Base-by-base conservation (phyloP, 2,329 filamentous ascomycete species). In the Xylaria sp. region DNA sequence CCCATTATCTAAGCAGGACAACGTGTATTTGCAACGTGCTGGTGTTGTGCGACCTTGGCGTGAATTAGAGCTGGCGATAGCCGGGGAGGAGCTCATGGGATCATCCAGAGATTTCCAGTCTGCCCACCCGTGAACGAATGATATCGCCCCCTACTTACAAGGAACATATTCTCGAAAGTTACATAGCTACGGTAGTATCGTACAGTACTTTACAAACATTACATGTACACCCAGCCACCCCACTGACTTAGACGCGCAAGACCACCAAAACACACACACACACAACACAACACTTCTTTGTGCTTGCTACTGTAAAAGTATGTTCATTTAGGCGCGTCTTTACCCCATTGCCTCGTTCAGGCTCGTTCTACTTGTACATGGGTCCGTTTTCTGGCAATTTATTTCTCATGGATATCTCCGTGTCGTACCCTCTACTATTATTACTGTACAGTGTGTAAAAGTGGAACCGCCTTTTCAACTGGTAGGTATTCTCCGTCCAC, bases 61-160 rank as follows among this genome's bases (percentile, higher is more conserved):
- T 55, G 60, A 64, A 57, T 58, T 46, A 55, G 41, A 61, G 64
- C 59, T 67, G 43, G 59, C 45, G 32, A 65, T 28, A 61, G 32
- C 59, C 46, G 48, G 60, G 60, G 60, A 46, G 39, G 18, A 57
- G 67, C 64, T 70, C 70, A 70, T 70, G 63, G 57, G 68, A 72
- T 57, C 69, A 71, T 28, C 67, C 56, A 71, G 60, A 67, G 56
- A 71, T 71, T 68, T 70, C 60, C 25, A 53, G 39, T 56, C 53
- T 28, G 39, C 52, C 41, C 18, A 34, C 18, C 52, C 58, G 32
- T 60, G 41, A 59, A 56, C 68, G 66, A 67, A 69, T 65, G 34
- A n/a, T 15, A 69, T 58, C 10, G 50, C 15, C 10, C 43, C 20
- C 53, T 32, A 58, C 39, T 39, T 67, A 39, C 55, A 53, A 58